Percentiles rank a stretch among this genome's conserved stretches.
These are phyloP conservation scores for Globisporangium nunn DNA, from an alignment of 352 stramenopile genomes.

Conservation along the genomic window DNA sequence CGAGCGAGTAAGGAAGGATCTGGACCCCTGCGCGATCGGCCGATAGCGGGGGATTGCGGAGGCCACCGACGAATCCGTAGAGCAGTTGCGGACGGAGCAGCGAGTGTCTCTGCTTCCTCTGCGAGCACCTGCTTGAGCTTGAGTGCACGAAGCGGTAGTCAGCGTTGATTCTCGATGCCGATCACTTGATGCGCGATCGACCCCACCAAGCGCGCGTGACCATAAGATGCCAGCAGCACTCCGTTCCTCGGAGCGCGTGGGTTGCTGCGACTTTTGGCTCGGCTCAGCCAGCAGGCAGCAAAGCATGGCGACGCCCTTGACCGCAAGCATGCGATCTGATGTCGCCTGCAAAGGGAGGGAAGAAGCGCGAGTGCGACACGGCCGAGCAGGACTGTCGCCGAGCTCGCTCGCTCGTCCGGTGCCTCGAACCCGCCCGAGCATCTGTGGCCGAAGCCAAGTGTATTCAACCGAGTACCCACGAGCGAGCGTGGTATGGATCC, in stretches of 20 bases:
- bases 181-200: neutral
- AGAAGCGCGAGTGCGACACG: neutral
- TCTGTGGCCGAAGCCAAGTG: too few relatives aligned
- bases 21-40: neutral
- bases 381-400: neutral
- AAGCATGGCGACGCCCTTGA: neutral
- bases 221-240: neutral
- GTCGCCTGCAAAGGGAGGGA: neutral
- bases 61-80: too few relatives aligned
- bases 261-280: too few relatives aligned
- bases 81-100: too few relatives aligned
- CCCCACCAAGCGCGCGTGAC: too few relatives aligned
- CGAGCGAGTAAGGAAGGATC: too few relatives aligned
- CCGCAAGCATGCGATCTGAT: neutral
- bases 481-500: too few relatives aligned
- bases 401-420: neutral
- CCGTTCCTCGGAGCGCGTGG: too few relatives aligned
- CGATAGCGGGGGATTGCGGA: neutral
- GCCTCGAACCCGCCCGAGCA: too few relatives aligned
- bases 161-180: neutral
- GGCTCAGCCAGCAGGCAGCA: too few relatives aligned
- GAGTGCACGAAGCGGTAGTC: too few relatives aligned
- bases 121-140: neutral
- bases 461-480: too few relatives aligned
- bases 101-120: neutral